A percentile compares a stretch with the other conserved stretches of the same genome.
Evolutionary conservation across 2,329 filamentous ascomycete species (phyloP).

Genomic region (Daldinia sp.): DNA sequence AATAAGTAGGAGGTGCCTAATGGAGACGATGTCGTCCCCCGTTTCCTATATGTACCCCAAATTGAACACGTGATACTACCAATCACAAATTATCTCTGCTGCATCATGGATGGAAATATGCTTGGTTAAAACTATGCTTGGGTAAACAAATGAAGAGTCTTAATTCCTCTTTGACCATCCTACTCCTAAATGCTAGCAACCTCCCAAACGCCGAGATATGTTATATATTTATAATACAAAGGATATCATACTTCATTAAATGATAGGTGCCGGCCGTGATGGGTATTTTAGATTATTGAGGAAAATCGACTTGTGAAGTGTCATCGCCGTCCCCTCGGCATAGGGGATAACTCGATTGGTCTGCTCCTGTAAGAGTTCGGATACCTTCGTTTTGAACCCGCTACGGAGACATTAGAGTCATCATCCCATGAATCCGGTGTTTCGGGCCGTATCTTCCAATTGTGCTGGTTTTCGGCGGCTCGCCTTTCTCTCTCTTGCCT

Average conservation of each 20-base stretch:
- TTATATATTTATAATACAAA: constrained; percentile 4
- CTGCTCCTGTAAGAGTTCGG: constrained; percentile 3
- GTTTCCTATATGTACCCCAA: not conserved
- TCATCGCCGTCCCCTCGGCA: constrained; percentile 4
- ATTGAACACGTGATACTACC: not conserved
- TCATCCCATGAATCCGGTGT: not conserved
- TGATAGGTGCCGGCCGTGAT: not conserved
- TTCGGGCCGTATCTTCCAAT: constrained; percentile 8
- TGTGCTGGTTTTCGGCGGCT: not conserved
- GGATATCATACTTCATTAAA: constrained; percentile 14
- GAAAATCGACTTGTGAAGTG: not conserved
- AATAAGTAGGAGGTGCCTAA: not conserved
- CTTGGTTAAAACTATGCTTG: not conserved
- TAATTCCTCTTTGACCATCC: not conserved
- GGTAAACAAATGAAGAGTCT: not conserved
- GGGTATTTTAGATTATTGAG: not conserved
- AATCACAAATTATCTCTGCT: not conserved
- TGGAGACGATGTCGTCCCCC: not conserved
- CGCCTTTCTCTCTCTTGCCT: constrained; percentile 10
- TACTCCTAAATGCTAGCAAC: not conserved
- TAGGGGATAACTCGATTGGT: constrained; percentile 14
- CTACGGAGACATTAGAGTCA: not conserved
- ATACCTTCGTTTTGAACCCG: constrained; percentile 4
- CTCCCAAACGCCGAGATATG: constrained; percentile 5
- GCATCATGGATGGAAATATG: not conserved